These are phyloP conservation scores for Suillus americanus DNA, from an alignment of 768 basidiomycete species.

Conservation along the genomic window DNA sequence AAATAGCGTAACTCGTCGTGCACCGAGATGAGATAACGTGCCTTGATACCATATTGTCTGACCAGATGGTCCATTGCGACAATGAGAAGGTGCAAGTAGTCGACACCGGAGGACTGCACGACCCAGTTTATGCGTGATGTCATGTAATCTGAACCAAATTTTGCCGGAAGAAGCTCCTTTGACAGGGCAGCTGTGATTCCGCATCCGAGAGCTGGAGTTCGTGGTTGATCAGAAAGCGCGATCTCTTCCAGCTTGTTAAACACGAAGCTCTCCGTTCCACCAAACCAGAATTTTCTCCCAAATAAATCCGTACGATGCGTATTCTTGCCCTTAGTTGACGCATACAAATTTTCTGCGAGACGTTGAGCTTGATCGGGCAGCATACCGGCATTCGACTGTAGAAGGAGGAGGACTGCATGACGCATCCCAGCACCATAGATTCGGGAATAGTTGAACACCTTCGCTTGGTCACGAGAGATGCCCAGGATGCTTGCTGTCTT, in stretches of 20 bases:
- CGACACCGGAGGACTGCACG: slow-evolving; percentile 97
- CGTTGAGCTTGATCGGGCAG: slow-evolving; percentile 74
- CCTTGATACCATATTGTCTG: slow-evolving; percentile 76
- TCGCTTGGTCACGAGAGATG: slow-evolving; percentile 92
- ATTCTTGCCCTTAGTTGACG: slow-evolving; percentile 90
- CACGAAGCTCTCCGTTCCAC: slow-evolving; percentile 92
- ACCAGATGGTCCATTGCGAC: slow-evolving; percentile 92
- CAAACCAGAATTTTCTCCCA: slow-evolving; percentile 90
- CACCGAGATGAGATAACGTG: slow-evolving; percentile 93
- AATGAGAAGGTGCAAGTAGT: slow-evolving; percentile 95
- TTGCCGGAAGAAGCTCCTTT: slow-evolving; percentile 80
- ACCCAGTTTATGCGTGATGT: slow-evolving; percentile 99
- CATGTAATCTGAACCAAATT: slow-evolving; percentile 86
- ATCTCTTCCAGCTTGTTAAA: slow-evolving; percentile 99
- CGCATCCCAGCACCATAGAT: slow-evolving; percentile 99
- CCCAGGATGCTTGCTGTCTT: slow-evolving; percentile 93
- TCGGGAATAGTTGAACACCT: slow-evolving; percentile 98
- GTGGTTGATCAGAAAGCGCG: slow-evolving; percentile 80
- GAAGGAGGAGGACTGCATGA: slow-evolving; percentile 83
- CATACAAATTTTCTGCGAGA: slow-evolving; percentile 82
- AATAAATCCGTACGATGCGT: slow-evolving; percentile 76
- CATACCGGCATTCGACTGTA: slow-evolving; percentile 83
- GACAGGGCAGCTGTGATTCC: slow-evolving; percentile 93
- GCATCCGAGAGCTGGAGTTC: slow-evolving; percentile 92
- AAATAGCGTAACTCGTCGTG: slow-evolving; percentile 97